phyloP scores from a whole-genome alignment of 176 grass and related monocot species.

The Oryza nivara region DNA sequence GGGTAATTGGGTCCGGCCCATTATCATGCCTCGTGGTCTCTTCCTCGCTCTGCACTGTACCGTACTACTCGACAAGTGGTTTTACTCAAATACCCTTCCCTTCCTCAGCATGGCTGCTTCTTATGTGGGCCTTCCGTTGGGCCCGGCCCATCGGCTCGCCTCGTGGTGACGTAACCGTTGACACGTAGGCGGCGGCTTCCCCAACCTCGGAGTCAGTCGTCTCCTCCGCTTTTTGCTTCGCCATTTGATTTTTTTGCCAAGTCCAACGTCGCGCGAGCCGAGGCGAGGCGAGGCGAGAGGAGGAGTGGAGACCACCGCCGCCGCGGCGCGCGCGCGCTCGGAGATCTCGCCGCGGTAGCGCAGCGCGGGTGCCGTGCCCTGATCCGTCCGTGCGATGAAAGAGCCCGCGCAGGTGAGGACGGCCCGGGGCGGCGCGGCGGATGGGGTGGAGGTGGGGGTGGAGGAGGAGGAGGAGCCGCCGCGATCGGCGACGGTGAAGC shows the following conservation, averaged over 20 bases:
- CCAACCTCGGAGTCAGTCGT: constrained; percentile 25
- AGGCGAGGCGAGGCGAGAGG: constrained; percentile 16
- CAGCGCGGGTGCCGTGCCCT: background rate
- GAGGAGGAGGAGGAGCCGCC: constrained; percentile 50
- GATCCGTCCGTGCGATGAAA: constrained; percentile 36
- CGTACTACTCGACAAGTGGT: no score
- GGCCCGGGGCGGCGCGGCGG: constrained; percentile 28
- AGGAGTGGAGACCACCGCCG: background rate
- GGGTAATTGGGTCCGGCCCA: background rate
- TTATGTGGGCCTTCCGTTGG: background rate
- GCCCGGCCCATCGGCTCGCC: background rate
- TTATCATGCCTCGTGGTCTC: background rate
- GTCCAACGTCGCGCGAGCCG: background rate
- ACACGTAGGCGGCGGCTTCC: constrained; percentile 35
- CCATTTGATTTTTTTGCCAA: constrained; percentile 9
- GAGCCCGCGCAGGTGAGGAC: constrained; percentile 25
- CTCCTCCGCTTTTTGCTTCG: background rate
- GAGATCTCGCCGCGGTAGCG: constrained; percentile 21
- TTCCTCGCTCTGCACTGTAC: no score
- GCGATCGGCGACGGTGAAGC: constrained; percentile 52
- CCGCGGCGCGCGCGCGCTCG: background rate
- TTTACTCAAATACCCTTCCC: no score
- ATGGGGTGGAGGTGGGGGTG: constrained; percentile 32
- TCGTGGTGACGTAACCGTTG: background rate
- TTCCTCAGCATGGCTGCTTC: no score